Conservation (phyloP, 345 rosid species). For the Eucalyptus tenuipes region DNA sequence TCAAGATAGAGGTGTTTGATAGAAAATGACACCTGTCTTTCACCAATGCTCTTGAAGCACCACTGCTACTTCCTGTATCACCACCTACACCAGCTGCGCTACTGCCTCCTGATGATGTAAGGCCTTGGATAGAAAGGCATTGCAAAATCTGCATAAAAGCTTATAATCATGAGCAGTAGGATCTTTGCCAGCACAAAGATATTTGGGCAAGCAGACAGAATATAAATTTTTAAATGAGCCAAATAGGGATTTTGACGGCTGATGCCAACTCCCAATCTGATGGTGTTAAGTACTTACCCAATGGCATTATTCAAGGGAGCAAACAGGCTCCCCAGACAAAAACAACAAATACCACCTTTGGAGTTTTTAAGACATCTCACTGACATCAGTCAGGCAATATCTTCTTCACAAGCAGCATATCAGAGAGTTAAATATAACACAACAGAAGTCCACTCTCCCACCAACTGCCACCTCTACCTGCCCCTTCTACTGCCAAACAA, state of each 20-base stretch:
- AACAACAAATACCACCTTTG: neutral
- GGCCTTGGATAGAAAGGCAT: conserved; percentile 72
- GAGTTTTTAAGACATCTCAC: neutral
- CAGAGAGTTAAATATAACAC: neutral
- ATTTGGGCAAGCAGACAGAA: neutral
- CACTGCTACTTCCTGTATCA: conserved; percentile 78
- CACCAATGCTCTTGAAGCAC: conserved; percentile 78
- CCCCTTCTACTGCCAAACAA: neutral
- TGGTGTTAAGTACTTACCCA: neutral
- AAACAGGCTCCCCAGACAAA: neutral
- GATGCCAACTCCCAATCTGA: neutral
- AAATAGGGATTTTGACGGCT: neutral
- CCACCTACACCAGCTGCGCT: conserved; percentile 38
- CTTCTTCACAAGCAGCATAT: neutral
- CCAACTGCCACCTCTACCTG: neutral
- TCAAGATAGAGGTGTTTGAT: neutral
- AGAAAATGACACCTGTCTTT: conserved; percentile 60
- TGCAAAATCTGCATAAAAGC: conserved; percentile 48
- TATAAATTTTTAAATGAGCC: neutral
- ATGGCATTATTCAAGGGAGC: neutral
- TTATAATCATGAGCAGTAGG: neutral
- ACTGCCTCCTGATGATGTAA: conserved; percentile 94
- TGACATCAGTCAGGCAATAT: neutral
- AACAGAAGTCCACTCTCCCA: neutral
- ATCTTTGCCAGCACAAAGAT: neutral